These are phyloP conservation scores for Apiotrichum domesticum DNA, from an alignment of 1,284 basidiomycete genomes.

Conservation along the genomic window DNA sequence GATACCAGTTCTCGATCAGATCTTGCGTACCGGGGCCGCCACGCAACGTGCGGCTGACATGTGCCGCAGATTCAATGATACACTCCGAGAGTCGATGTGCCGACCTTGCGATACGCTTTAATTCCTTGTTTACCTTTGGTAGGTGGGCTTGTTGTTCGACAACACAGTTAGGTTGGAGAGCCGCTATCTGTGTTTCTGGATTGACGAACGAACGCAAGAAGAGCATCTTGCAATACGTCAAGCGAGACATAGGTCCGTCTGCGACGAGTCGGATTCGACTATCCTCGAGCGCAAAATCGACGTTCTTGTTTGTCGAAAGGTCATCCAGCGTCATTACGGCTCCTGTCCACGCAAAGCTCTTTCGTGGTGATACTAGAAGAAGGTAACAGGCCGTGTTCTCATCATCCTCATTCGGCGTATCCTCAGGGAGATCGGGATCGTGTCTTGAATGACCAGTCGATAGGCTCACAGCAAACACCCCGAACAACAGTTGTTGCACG, in stretches of 20 bases:
- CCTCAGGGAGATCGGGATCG: conserved; percentile 50
- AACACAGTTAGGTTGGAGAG: conserved; percentile 48
- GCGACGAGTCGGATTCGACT: conserved; percentile 77
- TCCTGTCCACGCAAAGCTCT: conserved; percentile 91
- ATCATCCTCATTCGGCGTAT: conserved; percentile 48
- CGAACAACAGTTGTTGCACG: conserved; percentile 73
- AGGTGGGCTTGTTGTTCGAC: conserved; percentile 88
- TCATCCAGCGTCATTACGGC: conserved; percentile 63
- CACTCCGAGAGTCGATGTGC: conserved; percentile 86
- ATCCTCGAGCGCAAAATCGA: conserved; percentile 74
- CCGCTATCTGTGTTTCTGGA: conserved; percentile 34
- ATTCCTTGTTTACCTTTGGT: conserved; percentile 78
- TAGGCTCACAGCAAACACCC: conserved; percentile 60
- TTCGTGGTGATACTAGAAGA: conserved; percentile 77
- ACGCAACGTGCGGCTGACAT: conserved; percentile 63
- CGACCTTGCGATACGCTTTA: conserved; percentile 82
- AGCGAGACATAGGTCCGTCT: conserved; percentile 72
- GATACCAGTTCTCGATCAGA: conserved; percentile 89
- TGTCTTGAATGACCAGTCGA: conserved; percentile 34
- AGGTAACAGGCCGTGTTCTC: conserved; percentile 58
- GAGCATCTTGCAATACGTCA: conserved; percentile 70
- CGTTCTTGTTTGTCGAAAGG: conserved; percentile 47
- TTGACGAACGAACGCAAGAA: conserved; percentile 62
- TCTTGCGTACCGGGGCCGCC: conserved; percentile 69
- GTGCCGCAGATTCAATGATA: conserved; percentile 82